Percentiles rank a stretch among this genome's conserved stretches.
These are phyloP conservation scores for Trifolium repens DNA, from an alignment of 306 rosid genomes.

Conservation along the genomic window DNA sequence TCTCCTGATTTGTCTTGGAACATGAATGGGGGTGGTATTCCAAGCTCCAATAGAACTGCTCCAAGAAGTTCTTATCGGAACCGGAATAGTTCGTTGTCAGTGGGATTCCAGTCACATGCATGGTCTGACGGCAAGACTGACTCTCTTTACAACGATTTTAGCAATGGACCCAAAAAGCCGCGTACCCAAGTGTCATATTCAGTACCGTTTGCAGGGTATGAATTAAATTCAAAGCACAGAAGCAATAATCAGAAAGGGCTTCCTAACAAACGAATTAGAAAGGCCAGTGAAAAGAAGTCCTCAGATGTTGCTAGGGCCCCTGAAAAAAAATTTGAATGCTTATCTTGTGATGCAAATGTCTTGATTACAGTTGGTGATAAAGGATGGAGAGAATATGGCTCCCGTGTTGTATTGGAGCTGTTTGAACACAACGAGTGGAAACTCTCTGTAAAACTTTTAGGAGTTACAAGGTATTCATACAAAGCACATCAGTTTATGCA, in stretches of 20 bases:
- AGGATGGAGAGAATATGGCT: conserved; percentile 95
- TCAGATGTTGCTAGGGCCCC: conserved; percentile 60
- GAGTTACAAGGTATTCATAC: conserved; percentile 76
- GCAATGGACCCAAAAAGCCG: conserved; percentile 86
- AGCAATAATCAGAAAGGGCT: conserved; percentile 60
- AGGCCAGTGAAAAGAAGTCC: conserved; percentile 77
- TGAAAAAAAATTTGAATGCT: conserved; percentile 67
- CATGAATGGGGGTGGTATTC: conserved; percentile 57
- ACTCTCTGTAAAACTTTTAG: conserved; percentile 82
- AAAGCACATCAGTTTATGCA: conserved; percentile 97
- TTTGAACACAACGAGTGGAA: conserved; percentile 90
- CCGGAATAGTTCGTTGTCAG: conserved; percentile 57
- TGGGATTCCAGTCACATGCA: conserved; percentile 64
- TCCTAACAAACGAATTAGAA: conserved; percentile 82
- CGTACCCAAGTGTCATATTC: conserved; percentile 90
- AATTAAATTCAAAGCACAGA: conserved; percentile 59
- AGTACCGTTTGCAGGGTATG: conserved; percentile 75
- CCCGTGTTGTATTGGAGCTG: conserved; percentile 69
- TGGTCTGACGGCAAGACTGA: conserved; percentile 79
- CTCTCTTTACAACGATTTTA: conserved; percentile 65
- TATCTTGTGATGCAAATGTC: conserved; percentile 80
- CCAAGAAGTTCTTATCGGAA: conserved; percentile 77
- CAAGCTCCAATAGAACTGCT: conserved; percentile 83
- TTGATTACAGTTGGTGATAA: conserved; percentile 72
- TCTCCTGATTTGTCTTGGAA: conserved; percentile 65